phyloP scores from a whole-genome alignment of 2,329 filamentous ascomycete species.

The Coniochaeta ligniaria region DNA sequence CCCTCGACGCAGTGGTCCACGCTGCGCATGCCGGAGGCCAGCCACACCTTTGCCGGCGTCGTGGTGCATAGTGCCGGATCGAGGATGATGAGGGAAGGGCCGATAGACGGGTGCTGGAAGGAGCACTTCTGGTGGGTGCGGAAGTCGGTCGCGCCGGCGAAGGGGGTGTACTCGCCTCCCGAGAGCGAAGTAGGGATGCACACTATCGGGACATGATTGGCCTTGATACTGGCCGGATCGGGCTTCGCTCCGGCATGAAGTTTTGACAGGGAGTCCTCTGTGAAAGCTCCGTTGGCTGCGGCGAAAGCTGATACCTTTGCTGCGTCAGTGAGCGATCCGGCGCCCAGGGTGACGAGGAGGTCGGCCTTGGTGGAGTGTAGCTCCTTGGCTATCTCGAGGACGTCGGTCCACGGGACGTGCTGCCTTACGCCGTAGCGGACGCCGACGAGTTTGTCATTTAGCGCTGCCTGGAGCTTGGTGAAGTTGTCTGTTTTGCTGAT shows the following conservation, averaged over 20 bases:
- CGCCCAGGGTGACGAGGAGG: constrained; percentile 46
- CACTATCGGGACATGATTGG: constrained; percentile 19
- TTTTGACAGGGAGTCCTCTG: constrained; percentile 27
- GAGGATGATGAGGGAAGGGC: constrained; percentile 46
- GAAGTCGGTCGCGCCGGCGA: constrained; percentile 8
- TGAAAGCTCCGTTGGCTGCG: constrained; percentile 36
- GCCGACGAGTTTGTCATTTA: constrained; percentile 36
- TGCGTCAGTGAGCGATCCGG: constrained; percentile 47
- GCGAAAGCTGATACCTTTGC: constrained; percentile 45
- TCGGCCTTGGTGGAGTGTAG: constrained; percentile 30
- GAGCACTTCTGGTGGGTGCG: constrained; percentile 15
- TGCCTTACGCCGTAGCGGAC: constrained; percentile 41
- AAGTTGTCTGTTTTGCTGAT: constrained; percentile 40
- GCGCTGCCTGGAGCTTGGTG: constrained; percentile 26
- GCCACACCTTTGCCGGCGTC: constrained; percentile 47
- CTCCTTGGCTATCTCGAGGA: constrained; percentile 37
- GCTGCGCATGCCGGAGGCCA: constrained; percentile 48
- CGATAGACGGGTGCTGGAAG: constrained; percentile 25
- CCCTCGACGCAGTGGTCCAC: constrained; percentile 54
- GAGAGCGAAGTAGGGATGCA: constrained; percentile 27
- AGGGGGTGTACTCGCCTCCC: constrained; percentile 25
- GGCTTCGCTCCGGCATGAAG: constrained; percentile 19
- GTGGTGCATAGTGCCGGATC: constrained; percentile 43
- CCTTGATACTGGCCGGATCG: constrained; percentile 15
- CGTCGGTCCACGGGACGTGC: constrained; percentile 46